Percentiles rank a stretch among this genome's conserved stretches.
phyloP scores from a whole-genome alignment of 2,329 filamentous ascomycete species.

The Hymenoscyphus occultus region DNA sequence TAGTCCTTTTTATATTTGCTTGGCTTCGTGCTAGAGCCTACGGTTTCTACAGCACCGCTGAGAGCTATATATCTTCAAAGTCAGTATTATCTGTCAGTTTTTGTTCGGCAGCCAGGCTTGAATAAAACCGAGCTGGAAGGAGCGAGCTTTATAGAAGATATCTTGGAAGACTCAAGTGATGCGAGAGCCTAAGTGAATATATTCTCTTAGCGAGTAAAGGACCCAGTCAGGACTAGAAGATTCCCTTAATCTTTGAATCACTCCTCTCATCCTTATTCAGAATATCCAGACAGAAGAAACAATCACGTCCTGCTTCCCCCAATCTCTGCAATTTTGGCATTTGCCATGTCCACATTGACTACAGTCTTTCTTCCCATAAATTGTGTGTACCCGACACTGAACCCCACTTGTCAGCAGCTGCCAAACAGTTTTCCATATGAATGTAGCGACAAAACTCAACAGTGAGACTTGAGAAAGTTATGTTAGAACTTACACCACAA shows the following conservation, averaged over 20 bases:
- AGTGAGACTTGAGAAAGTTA: not conserved
- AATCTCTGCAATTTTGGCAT: not conserved
- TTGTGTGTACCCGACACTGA: constrained; percentile 2
- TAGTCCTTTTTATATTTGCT: not conserved
- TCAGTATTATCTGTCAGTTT: not conserved
- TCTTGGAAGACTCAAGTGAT: not conserved
- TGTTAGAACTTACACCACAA: constrained; percentile 4
- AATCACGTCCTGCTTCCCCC: not conserved
- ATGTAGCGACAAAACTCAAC: not conserved
- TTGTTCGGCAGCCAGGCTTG: not conserved
- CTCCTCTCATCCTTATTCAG: not conserved
- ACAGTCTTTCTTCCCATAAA: not conserved
- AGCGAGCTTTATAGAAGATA: not conserved
- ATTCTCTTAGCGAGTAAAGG: not conserved
- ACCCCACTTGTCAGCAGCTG: not conserved
- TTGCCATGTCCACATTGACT: constrained; percentile 3
- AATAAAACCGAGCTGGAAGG: not conserved
- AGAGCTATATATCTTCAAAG: not conserved
- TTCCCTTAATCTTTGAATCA: not conserved
- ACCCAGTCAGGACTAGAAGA: not conserved
- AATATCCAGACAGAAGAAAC: constrained; percentile 4
- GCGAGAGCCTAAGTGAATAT: not conserved
- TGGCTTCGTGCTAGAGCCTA: not conserved
- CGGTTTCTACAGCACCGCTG: not conserved
- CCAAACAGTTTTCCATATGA: not conserved